Base-by-base conservation (phyloP, 805 yeast species). In the Candida saitoana region DNA sequence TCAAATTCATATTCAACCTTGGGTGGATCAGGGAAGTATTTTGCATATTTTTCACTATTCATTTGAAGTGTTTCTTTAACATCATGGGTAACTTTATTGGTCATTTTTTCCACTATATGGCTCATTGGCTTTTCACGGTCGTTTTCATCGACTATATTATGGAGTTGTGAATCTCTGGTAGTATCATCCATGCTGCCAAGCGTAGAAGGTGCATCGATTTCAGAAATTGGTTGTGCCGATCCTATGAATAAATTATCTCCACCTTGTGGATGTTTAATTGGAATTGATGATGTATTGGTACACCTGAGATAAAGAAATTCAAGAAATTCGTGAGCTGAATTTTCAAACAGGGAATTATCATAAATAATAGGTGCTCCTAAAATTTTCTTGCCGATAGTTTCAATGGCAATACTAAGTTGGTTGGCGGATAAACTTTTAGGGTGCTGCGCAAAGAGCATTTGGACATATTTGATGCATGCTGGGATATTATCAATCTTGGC, bases 391-490 rank as follows among this genome's bases (percentile, higher is more conserved):
- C 84, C 77, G 20, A 82, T 59, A 1, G 80, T 72, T 49, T 73
- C 80, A 15, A 79, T 61, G 0, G 86, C 87, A 16, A 80, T 67
- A 18, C 68, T 67, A 16, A 81, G 61, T 53, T 84, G 91, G 6
- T 58, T 54, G 3, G 79, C 61, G 0, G 86, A 76, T 15, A 84
- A 50, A 1, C 69, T 51, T 0, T 46, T 45, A 0, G 91, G 91
- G 51, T 80, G 84, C 45, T 83, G 84, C 2, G 58, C 47, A 6
- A 77, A 52, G 1, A 79, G 64, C 16, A 77, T 59, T 3, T 65
- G 65, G 6, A 79, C 56, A 50, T 83, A 83, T 29, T 57, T 40
- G 31, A 63, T 44, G 16, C 56, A 52, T 33, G 56, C 54, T 8
- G 44, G 39, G 7, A 62, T 35, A 20, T 51, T 48, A 9, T 44